These are phyloP conservation scores for Cenococcum geophilum DNA, from an alignment of 495 filamentous ascomycete genomes.

Conservation along the genomic window DNA sequence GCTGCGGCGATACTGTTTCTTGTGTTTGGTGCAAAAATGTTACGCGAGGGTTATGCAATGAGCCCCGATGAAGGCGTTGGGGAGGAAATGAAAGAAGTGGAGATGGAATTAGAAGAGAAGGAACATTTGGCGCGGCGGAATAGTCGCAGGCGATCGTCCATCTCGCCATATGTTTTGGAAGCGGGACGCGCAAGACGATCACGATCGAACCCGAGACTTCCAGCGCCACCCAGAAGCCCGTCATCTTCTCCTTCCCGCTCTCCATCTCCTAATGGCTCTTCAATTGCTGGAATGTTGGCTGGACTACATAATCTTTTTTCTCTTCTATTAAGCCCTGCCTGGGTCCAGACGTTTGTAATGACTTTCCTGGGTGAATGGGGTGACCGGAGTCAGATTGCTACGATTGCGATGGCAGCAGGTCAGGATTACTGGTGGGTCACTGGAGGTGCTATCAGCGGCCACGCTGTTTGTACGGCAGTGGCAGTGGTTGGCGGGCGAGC, in stretches of 20 bases:
- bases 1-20: conserved; percentile 79
- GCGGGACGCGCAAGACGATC: conserved; percentile 53
- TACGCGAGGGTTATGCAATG: conserved; percentile 86
- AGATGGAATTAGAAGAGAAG: conserved; percentile 91
- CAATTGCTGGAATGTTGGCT: conserved; percentile 37
- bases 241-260: conserved; percentile 55
- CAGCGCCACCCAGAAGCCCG: conserved; percentile 53
- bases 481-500: conserved; percentile 92
- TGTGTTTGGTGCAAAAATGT: conserved; percentile 77
- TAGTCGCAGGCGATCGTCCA: conserved; percentile 48
- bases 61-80: conserved; percentile 77
- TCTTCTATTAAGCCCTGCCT: conserved; percentile 83
- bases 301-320: conserved; percentile 84
- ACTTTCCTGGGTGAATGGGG: conserved; percentile 98
- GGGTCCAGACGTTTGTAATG: conserved; percentile 99
- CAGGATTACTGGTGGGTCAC: conserved; percentile 99
- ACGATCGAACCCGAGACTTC: conserved; percentile 55
- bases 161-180: conserved; percentile 60
- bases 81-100: conserved; percentile 96
- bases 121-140: conserved; percentile 54
- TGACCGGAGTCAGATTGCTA: conserved; percentile 94
- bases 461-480: conserved; percentile 80
- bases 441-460: conserved; percentile 77
- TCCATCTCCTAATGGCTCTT: conserved; percentile 47
- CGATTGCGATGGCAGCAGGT: conserved; percentile 97